These are phyloP conservation scores for Monilinia laxa DNA, from an alignment of 2,329 filamentous ascomycete species.

Conservation along the genomic window DNA sequence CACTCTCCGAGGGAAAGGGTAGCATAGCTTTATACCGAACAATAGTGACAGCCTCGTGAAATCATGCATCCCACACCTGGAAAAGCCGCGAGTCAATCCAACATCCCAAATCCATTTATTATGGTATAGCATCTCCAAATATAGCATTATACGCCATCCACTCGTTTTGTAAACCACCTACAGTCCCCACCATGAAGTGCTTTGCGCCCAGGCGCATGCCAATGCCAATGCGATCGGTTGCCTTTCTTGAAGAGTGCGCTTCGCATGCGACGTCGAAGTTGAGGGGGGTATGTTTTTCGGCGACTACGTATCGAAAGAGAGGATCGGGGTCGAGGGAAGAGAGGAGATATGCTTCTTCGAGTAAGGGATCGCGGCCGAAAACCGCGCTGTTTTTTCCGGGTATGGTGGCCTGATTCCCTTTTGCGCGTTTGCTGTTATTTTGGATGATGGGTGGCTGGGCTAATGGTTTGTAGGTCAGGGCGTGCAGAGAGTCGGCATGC, in stretches of 20 bases:
- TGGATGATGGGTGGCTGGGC: neutral
- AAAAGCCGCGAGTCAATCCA: slow-evolving; percentile 1
- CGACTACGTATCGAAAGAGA: slow-evolving; percentile 13
- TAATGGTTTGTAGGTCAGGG: slow-evolving; percentile 64
- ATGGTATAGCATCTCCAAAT: neutral
- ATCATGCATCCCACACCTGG: neutral
- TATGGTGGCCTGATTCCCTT: slow-evolving; percentile 29
- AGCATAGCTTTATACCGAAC: slow-evolving; percentile 7
- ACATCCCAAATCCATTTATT: neutral
- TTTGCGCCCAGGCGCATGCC: slow-evolving; percentile 30
- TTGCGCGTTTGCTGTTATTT: neutral
- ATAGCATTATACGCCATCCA: neutral
- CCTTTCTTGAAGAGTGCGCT: slow-evolving; percentile 23
- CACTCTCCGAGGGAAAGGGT: slow-evolving; percentile 1
- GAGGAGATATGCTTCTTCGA: slow-evolving; percentile 11
- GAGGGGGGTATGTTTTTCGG: neutral
- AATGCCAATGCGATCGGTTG: neutral
- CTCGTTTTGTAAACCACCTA: neutral
- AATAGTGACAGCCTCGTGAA: slow-evolving; percentile 7
- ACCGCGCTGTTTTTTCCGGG: slow-evolving; percentile 44
- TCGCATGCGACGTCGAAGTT: neutral
- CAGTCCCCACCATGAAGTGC: slow-evolving; percentile 32
- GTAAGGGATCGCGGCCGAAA: slow-evolving; percentile 32
- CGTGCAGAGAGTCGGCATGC: slow-evolving; percentile 86
- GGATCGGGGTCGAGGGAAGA: neutral